Conservation (phyloP, 768 basidiomycete species). For the Rubroboletus satanas region DNA sequence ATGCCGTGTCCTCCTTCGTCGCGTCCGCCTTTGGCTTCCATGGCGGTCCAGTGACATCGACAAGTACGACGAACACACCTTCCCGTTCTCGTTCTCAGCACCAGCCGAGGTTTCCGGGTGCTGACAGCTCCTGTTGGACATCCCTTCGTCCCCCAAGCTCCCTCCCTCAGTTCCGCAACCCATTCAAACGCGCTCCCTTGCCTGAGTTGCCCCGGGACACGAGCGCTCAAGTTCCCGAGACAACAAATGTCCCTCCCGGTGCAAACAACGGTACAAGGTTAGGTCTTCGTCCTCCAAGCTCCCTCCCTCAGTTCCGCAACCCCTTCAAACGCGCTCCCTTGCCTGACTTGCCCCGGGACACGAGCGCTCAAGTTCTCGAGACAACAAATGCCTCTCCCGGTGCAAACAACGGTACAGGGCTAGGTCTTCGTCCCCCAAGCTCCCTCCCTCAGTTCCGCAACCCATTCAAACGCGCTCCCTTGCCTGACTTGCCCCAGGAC, state of each 20-base stretch:
- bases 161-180: conserved; percentile 25
- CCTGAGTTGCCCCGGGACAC: conserved; percentile 25
- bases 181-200: conserved; percentile 29
- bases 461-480: conserved; percentile 28
- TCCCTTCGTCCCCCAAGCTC: conserved; percentile 21
- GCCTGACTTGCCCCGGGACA: conserved; percentile 24
- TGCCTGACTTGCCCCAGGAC: conserved; percentile 28
- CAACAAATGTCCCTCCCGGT: not conserved
- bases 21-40: too few relatives aligned
- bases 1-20: too few relatives aligned
- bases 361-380: not conserved
- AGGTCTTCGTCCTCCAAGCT: conserved; percentile 8
- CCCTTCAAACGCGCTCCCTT: conserved; percentile 31
- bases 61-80: too few relatives aligned
- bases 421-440: conserved; percentile 3
- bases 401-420: not conserved
- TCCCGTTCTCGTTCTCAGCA: too few relatives aligned
- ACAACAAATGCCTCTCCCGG: not conserved
- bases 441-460: conserved; percentile 26
- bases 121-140: conserved; percentile 29
- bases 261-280: not conserved
- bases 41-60: too few relatives aligned
- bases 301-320: conserved; percentile 25
- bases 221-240: not conserved
- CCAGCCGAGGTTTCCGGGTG: too few relatives aligned